phyloP scores from a whole-genome alignment of 1,284 basidiomycete genomes.

The Austropuccinia psidii region DNA sequence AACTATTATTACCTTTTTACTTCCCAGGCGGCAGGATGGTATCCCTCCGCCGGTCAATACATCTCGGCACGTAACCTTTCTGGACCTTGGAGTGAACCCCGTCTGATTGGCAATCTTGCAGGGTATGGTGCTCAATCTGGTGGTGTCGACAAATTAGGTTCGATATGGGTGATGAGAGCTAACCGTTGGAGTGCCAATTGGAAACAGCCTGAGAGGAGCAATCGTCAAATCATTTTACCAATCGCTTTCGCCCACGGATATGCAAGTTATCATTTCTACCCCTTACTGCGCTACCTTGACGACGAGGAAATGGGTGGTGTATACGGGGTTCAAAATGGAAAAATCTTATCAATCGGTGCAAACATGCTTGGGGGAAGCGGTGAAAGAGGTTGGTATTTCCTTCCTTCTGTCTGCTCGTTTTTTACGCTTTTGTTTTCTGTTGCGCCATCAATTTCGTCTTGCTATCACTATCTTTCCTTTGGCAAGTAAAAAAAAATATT shows the following conservation, averaged over 20 bases:
- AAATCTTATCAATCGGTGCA: neutral
- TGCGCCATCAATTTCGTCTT: neutral
- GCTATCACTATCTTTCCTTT: neutral
- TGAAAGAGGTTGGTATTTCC: neutral
- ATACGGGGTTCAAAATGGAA: constrained; percentile 4
- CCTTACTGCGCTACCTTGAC: neutral
- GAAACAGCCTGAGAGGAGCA: too few relatives aligned
- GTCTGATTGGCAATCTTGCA: neutral
- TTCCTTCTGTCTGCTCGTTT: neutral
- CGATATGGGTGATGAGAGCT: neutral
- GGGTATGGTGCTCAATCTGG: constrained; percentile 4
- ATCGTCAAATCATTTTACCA: neutral
- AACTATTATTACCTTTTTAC: constrained; percentile 2
- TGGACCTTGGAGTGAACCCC: constrained; percentile 6
- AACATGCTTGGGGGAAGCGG: neutral
- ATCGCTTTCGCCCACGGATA: neutral
- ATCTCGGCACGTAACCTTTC: neutral
- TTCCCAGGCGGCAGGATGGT: constrained; percentile 1
- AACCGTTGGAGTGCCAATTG: too few relatives aligned
- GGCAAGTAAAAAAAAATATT: too few relatives aligned
- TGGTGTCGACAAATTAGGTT: neutral
- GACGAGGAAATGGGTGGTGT: neutral
- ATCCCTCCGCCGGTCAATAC: neutral
- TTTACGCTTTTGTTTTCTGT: neutral
- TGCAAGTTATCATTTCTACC: constrained; percentile 2